Base-by-base conservation (phyloP, 495 filamentous ascomycete genomes). In the Chaetomium cochliodes region DNA sequence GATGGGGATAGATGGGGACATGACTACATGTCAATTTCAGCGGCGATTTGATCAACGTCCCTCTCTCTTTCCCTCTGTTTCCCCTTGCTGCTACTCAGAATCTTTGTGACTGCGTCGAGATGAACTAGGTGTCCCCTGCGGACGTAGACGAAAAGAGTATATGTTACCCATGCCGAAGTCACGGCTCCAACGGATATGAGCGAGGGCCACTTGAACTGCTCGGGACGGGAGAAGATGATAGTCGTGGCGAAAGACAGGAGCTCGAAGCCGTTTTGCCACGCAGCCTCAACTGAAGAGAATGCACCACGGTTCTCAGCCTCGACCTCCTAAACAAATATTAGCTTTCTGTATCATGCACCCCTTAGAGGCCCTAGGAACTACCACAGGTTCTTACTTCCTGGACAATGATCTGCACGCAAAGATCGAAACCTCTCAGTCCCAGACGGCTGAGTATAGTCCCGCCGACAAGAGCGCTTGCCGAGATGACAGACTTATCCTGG, bases 341-440 rank as follows among this genome's bases (percentile, higher is more conserved):
- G 58, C 13, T 3, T 16, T 23, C 16, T 12, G 16, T 15, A 25
- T 56, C 15, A 41, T 11, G 3, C 20, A 25, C 8, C 3, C 52
- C 16, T n/a, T n/a, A n/a, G n/a, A n/a, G n/a, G n/a, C n/a, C n/a
- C n/a, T n/a, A 30, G 28, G 6, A 2, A 18, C 18, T 23, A 33
- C 22, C 13, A 18, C 12, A 4, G 12, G 3, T 5, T 33, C 79
- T 68, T 68, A 87, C 86, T 66, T 88, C 86, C 70, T 91, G 89
- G 0, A 91, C 77, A 15, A 90, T 79, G 52, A 80, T 79, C 67
- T 92, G 89, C 9, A 78, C 84, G 30, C 79, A 84, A 2, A 92
- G 74, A 69, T 92, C 89, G 63, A 86, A 90, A 0, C 87, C 85
- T 82, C 88, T 86, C 0, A 92, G 76, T 0, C 89, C 88, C 7